phyloP scores from a whole-genome alignment of 2,329 filamentous ascomycete species.

The Neurospora sp. region DNA sequence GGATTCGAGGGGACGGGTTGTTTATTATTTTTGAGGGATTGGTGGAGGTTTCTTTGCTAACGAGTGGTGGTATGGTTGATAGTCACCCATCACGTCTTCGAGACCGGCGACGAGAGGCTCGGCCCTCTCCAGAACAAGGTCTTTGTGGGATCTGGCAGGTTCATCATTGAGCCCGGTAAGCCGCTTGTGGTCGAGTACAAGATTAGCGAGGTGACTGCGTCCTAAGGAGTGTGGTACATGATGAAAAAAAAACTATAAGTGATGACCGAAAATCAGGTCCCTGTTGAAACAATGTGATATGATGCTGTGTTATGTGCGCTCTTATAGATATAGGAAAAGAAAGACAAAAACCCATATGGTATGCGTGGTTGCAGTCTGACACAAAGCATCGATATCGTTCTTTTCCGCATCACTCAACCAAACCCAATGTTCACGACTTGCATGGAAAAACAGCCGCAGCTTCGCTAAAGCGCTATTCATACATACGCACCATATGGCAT shows the following conservation, averaged over 20 bases:
- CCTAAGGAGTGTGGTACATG: neutral
- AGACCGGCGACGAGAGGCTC: constrained; percentile 26
- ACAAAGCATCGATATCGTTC: neutral
- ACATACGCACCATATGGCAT: neutral
- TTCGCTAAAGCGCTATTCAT: neutral
- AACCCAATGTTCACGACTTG: neutral
- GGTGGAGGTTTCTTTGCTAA: neutral
- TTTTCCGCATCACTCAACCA: neutral
- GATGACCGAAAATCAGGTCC: neutral
- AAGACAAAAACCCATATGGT: neutral
- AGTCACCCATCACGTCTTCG: constrained; percentile 28
- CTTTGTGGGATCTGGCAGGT: constrained; percentile 31
- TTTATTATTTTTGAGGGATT: neutral
- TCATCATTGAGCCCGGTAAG: constrained; percentile 30
- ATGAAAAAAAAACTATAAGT: neutral
- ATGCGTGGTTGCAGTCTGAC: neutral
- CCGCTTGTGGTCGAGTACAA: constrained; percentile 32
- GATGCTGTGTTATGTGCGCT: neutral
- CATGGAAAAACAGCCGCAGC: neutral
- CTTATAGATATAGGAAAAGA: neutral
- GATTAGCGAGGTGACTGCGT: constrained; percentile 29
- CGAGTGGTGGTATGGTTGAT: neutral
- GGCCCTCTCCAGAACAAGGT: constrained; percentile 28
- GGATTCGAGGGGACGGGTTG: neutral
- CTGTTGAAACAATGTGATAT: neutral